A percentile compares a stretch with the other conserved stretches of the same genome.
These are phyloP conservation scores for Tolypocladium ophioglossoides DNA, from an alignment of 2,329 filamentous ascomycete genomes.

Conservation along the genomic window DNA sequence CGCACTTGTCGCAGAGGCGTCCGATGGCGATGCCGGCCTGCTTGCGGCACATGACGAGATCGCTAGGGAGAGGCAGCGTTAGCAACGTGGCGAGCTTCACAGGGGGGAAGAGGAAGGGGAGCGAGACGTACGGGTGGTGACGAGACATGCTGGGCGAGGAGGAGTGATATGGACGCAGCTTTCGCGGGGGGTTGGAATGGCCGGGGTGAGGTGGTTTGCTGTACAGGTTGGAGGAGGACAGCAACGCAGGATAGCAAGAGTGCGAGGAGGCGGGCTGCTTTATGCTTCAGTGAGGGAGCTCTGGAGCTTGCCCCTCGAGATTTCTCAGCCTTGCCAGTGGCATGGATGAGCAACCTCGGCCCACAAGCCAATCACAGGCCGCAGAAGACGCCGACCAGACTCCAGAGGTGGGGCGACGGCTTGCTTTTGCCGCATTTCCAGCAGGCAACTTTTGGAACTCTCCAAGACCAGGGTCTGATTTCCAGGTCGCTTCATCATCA, in stretches of 20 bases:
- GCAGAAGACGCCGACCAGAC: neutral
- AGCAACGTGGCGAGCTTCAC: neutral
- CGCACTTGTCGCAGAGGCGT: constrained; percentile 98
- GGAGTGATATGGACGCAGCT: neutral
- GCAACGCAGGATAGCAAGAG: neutral
- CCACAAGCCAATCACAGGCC: neutral
- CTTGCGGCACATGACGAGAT: constrained; percentile 99
- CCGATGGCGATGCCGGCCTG: constrained; percentile 96
- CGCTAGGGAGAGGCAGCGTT: constrained; percentile 39
- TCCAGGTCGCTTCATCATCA: neutral
- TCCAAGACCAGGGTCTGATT: neutral
- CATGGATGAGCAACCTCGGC: neutral
- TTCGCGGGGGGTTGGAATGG: neutral
- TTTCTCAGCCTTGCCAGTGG: neutral
- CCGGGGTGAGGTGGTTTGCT: neutral
- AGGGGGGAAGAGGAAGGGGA: neutral
- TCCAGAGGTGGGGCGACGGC: neutral
- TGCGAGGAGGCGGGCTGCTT: neutral
- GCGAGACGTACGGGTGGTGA: constrained; percentile 68
- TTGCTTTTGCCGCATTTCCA: neutral
- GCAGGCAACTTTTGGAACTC: neutral
- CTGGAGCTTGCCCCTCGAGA: neutral
- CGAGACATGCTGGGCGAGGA: constrained; percentile 60
- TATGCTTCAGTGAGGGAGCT: neutral
- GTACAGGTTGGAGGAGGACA: neutral